Evolutionary conservation across 2,329 filamentous ascomycete species (phyloP).

Genomic region (Ophiostoma sp.): DNA sequence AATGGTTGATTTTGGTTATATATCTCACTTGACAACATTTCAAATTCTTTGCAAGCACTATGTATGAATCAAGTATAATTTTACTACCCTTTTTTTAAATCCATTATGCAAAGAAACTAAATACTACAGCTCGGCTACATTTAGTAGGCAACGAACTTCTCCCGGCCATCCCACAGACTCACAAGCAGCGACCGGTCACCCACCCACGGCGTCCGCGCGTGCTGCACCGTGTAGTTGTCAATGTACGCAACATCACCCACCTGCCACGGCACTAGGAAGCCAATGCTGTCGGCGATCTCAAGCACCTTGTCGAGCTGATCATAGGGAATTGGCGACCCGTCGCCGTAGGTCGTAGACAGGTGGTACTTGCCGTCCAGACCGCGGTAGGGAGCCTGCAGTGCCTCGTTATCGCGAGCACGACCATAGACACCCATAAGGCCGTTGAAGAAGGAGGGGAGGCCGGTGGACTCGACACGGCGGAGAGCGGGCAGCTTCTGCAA

Average conservation of each 20-base stretch:
- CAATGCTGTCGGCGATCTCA: conserved; percentile 24
- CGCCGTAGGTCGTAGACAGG: conserved; percentile 27
- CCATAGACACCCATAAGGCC: conserved; percentile 27
- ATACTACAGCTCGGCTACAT: neutral
- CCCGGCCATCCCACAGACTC: conserved; percentile 25
- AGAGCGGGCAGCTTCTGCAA: conserved; percentile 26
- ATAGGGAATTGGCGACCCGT: conserved; percentile 22
- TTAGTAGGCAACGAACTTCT: conserved; percentile 16
- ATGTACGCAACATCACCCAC: conserved; percentile 27
- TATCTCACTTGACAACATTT: no score
- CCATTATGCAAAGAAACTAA: neutral
- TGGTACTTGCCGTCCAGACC: conserved; percentile 22
- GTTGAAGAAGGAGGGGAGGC: conserved; percentile 23
- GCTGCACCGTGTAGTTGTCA: conserved; percentile 28
- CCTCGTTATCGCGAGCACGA: conserved; percentile 15
- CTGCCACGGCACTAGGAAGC: conserved; percentile 28
- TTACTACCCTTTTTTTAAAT: neutral
- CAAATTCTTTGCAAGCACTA: no score
- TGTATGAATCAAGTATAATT: neutral
- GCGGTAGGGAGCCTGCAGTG: conserved; percentile 22
- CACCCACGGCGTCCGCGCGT: conserved; percentile 23
- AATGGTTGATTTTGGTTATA: neutral
- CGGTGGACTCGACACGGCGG: conserved; percentile 23
- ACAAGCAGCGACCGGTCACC: conserved; percentile 24
- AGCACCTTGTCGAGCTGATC: conserved; percentile 25